Evolutionary conservation across 1,284 basidiomycete species (phyloP).

Genomic region (Cryptococcus amylolentus): DNA sequence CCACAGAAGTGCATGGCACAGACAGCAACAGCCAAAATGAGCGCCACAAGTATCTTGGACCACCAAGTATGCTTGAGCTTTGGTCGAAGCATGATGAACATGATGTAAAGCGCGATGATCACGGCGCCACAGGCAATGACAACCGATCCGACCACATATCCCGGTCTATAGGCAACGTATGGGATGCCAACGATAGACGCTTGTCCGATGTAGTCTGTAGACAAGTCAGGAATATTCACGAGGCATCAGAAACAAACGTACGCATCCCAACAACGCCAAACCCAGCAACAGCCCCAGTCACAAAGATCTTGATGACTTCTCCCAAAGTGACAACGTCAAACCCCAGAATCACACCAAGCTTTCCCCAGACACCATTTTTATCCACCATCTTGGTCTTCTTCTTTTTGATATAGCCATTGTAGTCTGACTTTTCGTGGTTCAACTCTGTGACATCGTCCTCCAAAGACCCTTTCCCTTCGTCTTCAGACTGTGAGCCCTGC

Average conservation of each 20-base stretch:
- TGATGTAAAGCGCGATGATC: slow-evolving; percentile 51
- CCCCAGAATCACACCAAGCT: slow-evolving; percentile 35
- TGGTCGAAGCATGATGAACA: slow-evolving; percentile 53
- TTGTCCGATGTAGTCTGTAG: slow-evolving; percentile 53
- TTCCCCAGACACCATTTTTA: neutral
- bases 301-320: slow-evolving; percentile 48
- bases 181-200: slow-evolving; percentile 50
- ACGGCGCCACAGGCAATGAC: slow-evolving; percentile 51
- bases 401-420: neutral
- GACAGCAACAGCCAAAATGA: slow-evolving; percentile 49
- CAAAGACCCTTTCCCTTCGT: neutral
- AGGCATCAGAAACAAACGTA: slow-evolving; percentile 24
- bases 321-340: slow-evolving; percentile 46
- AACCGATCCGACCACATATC: slow-evolving; percentile 49
- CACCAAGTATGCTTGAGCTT: slow-evolving; percentile 52
- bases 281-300: slow-evolving; percentile 50
- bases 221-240: neutral
- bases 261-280: slow-evolving; percentile 53
- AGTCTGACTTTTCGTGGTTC: neutral
- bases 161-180: slow-evolving; percentile 46
- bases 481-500: neutral
- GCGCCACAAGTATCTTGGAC: slow-evolving; percentile 48
- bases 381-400: neutral
- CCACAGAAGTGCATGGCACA: slow-evolving; percentile 50
- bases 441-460: neutral